phyloP scores from a whole-genome alignment of 805 yeast genomes.

The Candida vartiovaarae region DNA sequence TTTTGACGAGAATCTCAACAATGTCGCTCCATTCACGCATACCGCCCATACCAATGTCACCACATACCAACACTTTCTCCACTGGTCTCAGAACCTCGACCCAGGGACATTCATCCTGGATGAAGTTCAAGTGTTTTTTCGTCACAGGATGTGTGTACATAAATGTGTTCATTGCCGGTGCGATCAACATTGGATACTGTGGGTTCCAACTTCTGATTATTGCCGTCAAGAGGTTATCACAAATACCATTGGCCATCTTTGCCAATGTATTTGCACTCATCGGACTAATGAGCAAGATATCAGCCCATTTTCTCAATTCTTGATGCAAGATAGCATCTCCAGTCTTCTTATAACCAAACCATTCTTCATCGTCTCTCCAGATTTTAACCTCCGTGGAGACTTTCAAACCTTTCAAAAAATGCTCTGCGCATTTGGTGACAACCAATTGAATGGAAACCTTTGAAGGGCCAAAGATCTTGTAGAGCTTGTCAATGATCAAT shows the following conservation, averaged over 20 bases:
- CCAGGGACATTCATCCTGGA: conserved; percentile 69
- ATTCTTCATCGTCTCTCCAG: conserved; percentile 81
- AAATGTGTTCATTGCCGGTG: conserved; percentile 85
- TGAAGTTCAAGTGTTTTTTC: conserved; percentile 54
- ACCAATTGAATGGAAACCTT: conserved; percentile 79
- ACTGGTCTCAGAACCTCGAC: conserved; percentile 71
- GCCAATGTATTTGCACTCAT: conserved; percentile 75
- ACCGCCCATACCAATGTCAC: conserved; percentile 90
- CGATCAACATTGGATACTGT: conserved; percentile 60
- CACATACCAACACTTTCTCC: conserved; percentile 72
- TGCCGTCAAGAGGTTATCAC: conserved; percentile 68
- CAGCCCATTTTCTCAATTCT: conserved; percentile 82
- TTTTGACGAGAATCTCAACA: conserved; percentile 48
- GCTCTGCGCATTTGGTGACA: conserved; percentile 70
- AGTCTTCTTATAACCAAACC: conserved; percentile 47
- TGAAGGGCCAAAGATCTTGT: conserved; percentile 67
- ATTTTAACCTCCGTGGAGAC: conserved; percentile 70
- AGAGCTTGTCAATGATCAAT: conserved; percentile 76
- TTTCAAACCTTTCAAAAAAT: conserved; percentile 55
- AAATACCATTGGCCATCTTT: conserved; percentile 67
- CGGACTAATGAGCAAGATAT: conserved; percentile 69
- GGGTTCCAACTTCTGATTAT: conserved; percentile 78
- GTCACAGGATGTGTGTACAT: conserved; percentile 78
- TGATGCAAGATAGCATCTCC: conserved; percentile 74
- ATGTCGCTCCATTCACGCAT: conserved; percentile 86